Conservation (phyloP, 306 rosid genomes). For the Quercus glauca region DNA sequence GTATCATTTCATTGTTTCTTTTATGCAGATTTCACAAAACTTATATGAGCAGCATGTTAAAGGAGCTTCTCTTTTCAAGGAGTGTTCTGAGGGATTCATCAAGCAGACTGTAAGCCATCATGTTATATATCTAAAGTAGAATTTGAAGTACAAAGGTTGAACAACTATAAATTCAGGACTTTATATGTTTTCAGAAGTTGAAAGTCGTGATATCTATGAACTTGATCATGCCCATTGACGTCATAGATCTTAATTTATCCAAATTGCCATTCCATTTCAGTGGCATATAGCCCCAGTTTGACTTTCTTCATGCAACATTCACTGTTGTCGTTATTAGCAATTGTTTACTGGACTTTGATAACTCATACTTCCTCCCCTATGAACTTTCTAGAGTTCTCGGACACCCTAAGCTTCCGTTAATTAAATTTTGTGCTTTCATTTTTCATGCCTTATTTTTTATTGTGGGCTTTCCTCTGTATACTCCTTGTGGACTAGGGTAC, state of each 20-base stretch:
- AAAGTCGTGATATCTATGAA: neutral
- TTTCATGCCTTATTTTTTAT: no score
- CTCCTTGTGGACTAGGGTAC: no score
- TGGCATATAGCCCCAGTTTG: neutral
- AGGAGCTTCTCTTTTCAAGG: constrained; percentile 47
- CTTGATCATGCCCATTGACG: neutral
- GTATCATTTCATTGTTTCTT: neutral
- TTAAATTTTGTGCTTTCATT: no score
- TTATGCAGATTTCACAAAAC: constrained; percentile 47
- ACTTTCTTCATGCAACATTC: no score
- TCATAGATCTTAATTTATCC: neutral
- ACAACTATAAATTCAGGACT: no score
- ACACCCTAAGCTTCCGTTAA: no score
- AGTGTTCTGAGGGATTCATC: constrained; percentile 59
- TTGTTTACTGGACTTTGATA: no score
- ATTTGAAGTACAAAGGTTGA: neutral
- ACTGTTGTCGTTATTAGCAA: no score
- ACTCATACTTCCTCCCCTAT: no score
- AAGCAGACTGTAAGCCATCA: constrained; percentile 50
- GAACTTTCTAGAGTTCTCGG: no score
- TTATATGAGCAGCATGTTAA: constrained; percentile 50
- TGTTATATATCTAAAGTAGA: neutral
- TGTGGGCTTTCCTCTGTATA: no score
- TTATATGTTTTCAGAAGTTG: neutral
- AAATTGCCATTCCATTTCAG: neutral